Percentiles rank a stretch among this genome's conserved stretches.
phyloP scores from a whole-genome alignment of 1,284 basidiomycete genomes.

The Hortiboletus rubellus region DNA sequence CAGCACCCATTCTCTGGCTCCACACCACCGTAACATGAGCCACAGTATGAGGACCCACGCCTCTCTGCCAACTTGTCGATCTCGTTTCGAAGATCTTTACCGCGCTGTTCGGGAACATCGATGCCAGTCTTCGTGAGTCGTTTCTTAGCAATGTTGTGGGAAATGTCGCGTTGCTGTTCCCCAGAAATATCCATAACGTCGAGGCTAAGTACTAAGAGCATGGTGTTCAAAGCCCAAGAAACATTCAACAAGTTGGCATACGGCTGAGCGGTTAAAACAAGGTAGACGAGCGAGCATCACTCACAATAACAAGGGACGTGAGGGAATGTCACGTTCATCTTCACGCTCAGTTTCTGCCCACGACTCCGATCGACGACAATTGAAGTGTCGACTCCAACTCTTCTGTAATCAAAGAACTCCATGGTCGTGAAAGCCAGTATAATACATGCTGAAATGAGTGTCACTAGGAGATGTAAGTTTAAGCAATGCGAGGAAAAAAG shows the following conservation, averaged over 20 bases:
- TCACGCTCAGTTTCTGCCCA: conserved; percentile 91
- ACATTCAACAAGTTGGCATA: conserved; percentile 1
- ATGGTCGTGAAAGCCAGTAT: conserved; percentile 90
- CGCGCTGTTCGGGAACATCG: conserved; percentile 57
- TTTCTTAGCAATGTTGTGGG: conserved; percentile 88
- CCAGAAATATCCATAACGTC: conserved; percentile 99
- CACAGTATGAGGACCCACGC: conserved; percentile 75
- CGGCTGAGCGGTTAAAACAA: not conserved
- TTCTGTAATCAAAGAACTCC: conserved; percentile 95
- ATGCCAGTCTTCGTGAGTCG: conserved; percentile 68
- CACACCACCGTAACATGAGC: conserved; percentile 95
- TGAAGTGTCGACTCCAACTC: conserved; percentile 83
- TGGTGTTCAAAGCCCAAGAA: not conserved
- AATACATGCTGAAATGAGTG: conserved; percentile 87
- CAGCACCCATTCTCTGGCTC: conserved; percentile 87
- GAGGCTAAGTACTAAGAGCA: conserved; percentile 77
- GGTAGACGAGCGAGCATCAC: conserved; percentile 35
- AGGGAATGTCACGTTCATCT: conserved; percentile 94
- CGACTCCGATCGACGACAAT: conserved; percentile 92
- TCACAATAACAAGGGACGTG: conserved; percentile 95
- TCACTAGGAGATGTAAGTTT: conserved; percentile 59
- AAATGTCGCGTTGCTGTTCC: conserved; percentile 87
- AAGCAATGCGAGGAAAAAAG: not conserved
- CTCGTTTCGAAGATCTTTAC: conserved; percentile 77
- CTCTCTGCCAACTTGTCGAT: conserved; percentile 74